Percentiles rank a stretch among this genome's conserved stretches.
These are phyloP conservation scores for Phytophthora cryptogea DNA, from an alignment of 352 stramenopile species.

Conservation along the genomic window DNA sequence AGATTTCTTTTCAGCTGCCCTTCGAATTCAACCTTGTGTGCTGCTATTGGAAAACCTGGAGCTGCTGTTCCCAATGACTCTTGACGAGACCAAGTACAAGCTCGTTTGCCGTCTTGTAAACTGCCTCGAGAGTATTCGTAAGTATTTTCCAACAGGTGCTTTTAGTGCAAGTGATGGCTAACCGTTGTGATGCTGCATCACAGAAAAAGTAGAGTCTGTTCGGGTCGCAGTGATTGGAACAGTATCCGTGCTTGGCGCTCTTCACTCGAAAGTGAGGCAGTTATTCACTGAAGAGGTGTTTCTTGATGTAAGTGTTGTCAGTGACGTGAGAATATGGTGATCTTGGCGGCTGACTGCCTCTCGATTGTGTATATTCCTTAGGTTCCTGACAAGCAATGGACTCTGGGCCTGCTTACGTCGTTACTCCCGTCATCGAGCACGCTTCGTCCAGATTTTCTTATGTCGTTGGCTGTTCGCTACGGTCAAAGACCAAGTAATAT, in stretches of 20 bases:
- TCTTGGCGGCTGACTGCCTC: neutral
- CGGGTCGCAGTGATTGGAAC: conserved; percentile 69
- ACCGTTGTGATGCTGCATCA: neutral
- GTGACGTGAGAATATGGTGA: neutral
- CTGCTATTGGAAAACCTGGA: conserved; percentile 79
- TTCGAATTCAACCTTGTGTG: conserved; percentile 74
- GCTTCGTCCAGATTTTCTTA: conserved; percentile 51
- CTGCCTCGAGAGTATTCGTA: conserved; percentile 66
- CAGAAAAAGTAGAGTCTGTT: conserved; percentile 35
- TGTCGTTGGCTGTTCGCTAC: conserved; percentile 69
- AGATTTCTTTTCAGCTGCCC: conserved; percentile 68
- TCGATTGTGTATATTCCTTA: conserved; percentile 20
- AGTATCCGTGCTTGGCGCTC: conserved; percentile 49
- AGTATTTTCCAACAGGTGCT: conserved; percentile 2
- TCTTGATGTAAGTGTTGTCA: conserved; percentile 53
- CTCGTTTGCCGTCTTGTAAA: conserved; percentile 64
- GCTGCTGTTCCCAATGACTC: conserved; percentile 65
- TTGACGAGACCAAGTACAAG: conserved; percentile 79
- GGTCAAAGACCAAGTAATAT: conserved; percentile 83
- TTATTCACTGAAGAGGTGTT: conserved; percentile 79
- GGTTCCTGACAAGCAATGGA: conserved; percentile 69
- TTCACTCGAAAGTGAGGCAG: conserved; percentile 72
- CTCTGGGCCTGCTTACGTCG: conserved; percentile 43
- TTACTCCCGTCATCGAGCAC: conserved; percentile 39
- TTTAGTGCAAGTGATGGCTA: neutral